A percentile compares a stretch with the other conserved stretches of the same genome.
Evolutionary conservation across 345 rosid genomes (phyloP).

Genomic region (Clarkia xantiana): DNA sequence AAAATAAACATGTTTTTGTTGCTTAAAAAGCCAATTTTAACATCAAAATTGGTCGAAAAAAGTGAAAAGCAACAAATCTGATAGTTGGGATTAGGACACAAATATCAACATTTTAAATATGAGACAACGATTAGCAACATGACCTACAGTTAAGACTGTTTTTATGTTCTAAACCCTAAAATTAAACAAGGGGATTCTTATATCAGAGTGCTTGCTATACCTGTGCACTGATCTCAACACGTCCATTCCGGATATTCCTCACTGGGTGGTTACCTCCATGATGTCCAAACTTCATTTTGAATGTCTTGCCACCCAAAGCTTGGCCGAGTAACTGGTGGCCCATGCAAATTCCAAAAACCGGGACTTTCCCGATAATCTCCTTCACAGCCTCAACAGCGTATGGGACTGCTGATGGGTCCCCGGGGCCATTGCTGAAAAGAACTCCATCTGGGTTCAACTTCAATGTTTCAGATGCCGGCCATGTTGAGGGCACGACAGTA

Average conservation of each 20-base stretch:
- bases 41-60: too few species aligned
- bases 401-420: conserved; percentile 95
- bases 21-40: too few species aligned
- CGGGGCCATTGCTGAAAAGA: conserved; percentile 97
- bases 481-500: conserved; percentile 78
- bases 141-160: too few species aligned
- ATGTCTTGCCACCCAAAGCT: conserved; percentile 92
- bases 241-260: conserved; percentile 42
- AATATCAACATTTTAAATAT: too few species aligned
- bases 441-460: conserved; percentile 88
- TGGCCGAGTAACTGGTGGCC: conserved; percentile 95
- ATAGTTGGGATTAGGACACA: too few species aligned
- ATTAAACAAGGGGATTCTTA: too few species aligned
- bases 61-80: too few species aligned
- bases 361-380: conserved; percentile 66
- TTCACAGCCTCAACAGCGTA: conserved; percentile 83
- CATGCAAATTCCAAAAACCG: conserved; percentile 97
- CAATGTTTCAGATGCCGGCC: conserved; percentile 72
- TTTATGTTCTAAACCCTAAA: too few species aligned
- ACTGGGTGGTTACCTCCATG: conserved; percentile 98
- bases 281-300: conserved; percentile 96
- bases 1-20: too few species aligned
- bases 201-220: conserved; percentile 15
- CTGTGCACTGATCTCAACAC: conserved; percentile 93
- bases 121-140: too few species aligned